Evolutionary conservation across 2,329 filamentous ascomycete species (phyloP).

Genomic region (Chrysoporthe deuterocubensis): DNA sequence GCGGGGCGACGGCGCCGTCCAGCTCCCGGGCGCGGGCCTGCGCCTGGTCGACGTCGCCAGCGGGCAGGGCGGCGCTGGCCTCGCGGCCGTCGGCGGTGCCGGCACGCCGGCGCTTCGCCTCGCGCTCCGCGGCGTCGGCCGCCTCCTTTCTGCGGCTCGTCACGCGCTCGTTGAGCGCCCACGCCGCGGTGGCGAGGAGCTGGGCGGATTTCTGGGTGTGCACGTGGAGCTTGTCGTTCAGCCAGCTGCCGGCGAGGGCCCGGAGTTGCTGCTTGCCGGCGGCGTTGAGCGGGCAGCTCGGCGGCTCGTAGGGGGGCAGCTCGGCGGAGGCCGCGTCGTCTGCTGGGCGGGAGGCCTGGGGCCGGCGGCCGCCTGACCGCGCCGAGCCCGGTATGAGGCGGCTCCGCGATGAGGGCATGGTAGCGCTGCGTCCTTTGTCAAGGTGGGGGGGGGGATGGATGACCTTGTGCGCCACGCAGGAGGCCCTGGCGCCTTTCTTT

Average conservation of each 20-base stretch:
- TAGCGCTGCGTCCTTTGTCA: neutral
- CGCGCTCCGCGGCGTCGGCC: neutral
- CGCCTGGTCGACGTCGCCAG: constrained; percentile 5
- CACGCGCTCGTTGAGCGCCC: constrained; percentile 52
- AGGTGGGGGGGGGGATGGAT: neutral
- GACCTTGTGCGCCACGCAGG: neutral
- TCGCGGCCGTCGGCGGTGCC: constrained; percentile 8
- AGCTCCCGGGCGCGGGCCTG: constrained; percentile 37
- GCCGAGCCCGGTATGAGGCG: constrained; percentile 1
- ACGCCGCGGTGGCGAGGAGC: constrained; percentile 50
- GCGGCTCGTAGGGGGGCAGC: constrained; percentile 57
- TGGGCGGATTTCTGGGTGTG: constrained; percentile 51
- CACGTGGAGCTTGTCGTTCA: constrained; percentile 47
- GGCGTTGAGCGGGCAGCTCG: constrained; percentile 49
- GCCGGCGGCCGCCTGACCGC: constrained; percentile 32
- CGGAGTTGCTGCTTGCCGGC: constrained; percentile 44
- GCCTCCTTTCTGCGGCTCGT: constrained; percentile 34
- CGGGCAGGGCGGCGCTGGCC: neutral
- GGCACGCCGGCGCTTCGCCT: constrained; percentile 4
- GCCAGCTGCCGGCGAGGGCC: constrained; percentile 47
- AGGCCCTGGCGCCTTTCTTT: neutral
- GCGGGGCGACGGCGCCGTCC: constrained; percentile 43
- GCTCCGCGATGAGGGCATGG: constrained; percentile 10
- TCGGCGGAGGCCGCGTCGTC: constrained; percentile 31
- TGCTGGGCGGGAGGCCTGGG: constrained; percentile 2